Percentiles rank a stretch among this genome's conserved stretches.
Evolutionary conservation across 768 basidiomycete species (phyloP).

Genomic region (Rhizopogon vesiculosus): DNA sequence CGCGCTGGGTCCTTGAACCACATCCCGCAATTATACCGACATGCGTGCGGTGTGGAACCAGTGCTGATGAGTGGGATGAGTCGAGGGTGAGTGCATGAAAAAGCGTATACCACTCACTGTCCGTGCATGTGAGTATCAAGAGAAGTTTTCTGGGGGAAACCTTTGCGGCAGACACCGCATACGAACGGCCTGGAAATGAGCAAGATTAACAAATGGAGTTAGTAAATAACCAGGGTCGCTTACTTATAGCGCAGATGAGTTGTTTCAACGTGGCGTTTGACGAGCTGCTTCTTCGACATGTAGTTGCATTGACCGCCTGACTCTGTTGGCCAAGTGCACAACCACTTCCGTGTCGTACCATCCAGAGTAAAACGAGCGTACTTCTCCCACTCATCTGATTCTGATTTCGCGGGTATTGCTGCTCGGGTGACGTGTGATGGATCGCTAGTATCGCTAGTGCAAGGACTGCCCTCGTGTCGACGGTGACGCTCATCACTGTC

Average conservation of each 20-base stretch:
- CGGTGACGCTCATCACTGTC: background rate
- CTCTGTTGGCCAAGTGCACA: constrained; percentile 36
- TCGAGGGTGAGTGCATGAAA: background rate
- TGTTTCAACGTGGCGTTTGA: constrained; percentile 64
- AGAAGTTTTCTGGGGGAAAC: constrained; percentile 57
- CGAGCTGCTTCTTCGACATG: constrained; percentile 54
- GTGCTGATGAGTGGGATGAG: constrained; percentile 36
- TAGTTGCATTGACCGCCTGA: constrained; percentile 36
- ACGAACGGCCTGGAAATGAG: constrained; percentile 38
- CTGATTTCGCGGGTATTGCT: constrained; percentile 19
- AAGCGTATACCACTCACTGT: constrained; percentile 32
- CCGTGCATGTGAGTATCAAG: constrained; percentile 53
- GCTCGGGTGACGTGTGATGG: constrained; percentile 12
- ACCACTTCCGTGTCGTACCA: constrained; percentile 32
- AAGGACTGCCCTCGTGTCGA: constrained; percentile 24
- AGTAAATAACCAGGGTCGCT: constrained; percentile 14
- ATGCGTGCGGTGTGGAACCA: constrained; percentile 49
- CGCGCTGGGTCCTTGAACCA: constrained; percentile 64
- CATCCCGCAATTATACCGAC: constrained; percentile 45
- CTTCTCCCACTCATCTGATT: constrained; percentile 28
- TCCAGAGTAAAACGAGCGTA: constrained; percentile 30
- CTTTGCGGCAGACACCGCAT: constrained; percentile 48
- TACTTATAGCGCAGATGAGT: constrained; percentile 59
- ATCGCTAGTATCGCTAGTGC: constrained; percentile 27
- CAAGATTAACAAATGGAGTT: constrained; percentile 4